Evolutionary conservation across 768 basidiomycete genomes (phyloP).

Genomic region (Boletus subcaerulescens): DNA sequence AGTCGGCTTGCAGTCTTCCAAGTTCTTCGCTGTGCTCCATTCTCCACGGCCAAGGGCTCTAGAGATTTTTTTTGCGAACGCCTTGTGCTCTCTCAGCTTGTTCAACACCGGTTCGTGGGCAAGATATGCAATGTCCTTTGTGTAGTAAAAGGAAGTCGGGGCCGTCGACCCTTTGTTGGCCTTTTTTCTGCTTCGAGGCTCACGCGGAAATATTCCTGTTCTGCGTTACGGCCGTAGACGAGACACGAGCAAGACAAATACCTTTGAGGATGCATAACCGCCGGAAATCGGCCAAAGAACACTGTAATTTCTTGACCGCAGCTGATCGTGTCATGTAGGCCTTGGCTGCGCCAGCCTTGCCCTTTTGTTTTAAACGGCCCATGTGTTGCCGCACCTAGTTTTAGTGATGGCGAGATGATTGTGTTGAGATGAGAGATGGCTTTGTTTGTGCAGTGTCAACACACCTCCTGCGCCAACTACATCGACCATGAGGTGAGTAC

Average conservation of each 20-base stretch:
- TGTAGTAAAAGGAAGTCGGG: constrained; percentile 96
- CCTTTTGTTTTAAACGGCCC: constrained; percentile 80
- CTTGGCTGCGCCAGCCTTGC: constrained; percentile 88
- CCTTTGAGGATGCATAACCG: constrained; percentile 97
- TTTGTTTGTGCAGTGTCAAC: constrained; percentile 34
- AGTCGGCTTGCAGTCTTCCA: constrained; percentile 90
- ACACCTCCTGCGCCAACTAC: constrained; percentile 10
- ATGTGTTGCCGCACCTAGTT: constrained; percentile 35
- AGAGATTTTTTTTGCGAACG: constrained; percentile 95
- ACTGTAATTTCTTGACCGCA: constrained; percentile 94
- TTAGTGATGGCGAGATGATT: background rate
- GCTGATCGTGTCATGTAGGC: constrained; percentile 88
- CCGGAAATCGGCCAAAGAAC: constrained; percentile 94
- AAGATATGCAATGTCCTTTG: constrained; percentile 96
- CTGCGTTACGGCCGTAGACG: constrained; percentile 9
- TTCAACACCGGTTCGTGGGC: constrained; percentile 93
- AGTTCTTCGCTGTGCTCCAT: constrained; percentile 90
- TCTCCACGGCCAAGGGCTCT: constrained; percentile 91
- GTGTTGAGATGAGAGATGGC: constrained; percentile 2
- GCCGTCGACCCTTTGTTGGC: constrained; percentile 98
- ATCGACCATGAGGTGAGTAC: constrained; percentile 32
- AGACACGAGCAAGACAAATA: constrained; percentile 29
- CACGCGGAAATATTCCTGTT: constrained; percentile 94
- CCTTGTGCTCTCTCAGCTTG: constrained; percentile 95
- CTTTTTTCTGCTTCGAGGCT: constrained; percentile 85